Percentiles rank a stretch among this genome's conserved stretches.
These are phyloP conservation scores for Drechslerella dactyloides DNA, from an alignment of 2,329 filamentous ascomycete species.

Conservation along the genomic window DNA sequence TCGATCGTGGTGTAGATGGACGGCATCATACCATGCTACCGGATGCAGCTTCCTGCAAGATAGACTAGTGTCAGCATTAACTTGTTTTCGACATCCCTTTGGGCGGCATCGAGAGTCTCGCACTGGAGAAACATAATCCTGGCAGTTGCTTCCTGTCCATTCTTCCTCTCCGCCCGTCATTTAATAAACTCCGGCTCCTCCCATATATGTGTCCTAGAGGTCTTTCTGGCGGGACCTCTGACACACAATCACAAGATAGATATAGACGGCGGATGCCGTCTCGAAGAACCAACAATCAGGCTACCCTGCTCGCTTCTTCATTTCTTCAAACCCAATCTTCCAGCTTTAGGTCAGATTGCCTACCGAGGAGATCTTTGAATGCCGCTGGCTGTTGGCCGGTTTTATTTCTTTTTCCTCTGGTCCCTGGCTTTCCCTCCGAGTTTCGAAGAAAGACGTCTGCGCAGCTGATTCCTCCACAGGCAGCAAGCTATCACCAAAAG, in stretches of 20 bases:
- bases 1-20: neutral
- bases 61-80: slow-evolving; percentile 1
- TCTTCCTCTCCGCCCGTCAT: no score
- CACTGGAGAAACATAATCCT: neutral
- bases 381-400: neutral
- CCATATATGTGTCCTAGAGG: neutral
- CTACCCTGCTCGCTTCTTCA: neutral
- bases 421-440: slow-evolving; percentile 2
- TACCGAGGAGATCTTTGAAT: no score
- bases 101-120: neutral
- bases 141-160: neutral
- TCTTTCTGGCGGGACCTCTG: neutral
- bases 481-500: neutral
- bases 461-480: neutral
- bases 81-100: slow-evolving; percentile 3
- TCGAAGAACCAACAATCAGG: neutral
- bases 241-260: neutral
- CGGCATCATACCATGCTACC: neutral
- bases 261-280: neutral
- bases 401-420: neutral
- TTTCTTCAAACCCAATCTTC: neutral
- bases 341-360: neutral
- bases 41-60: slow-evolving; percentile 3
- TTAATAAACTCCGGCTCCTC: neutral
- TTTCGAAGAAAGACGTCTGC: slow-evolving; percentile 1